A percentile compares a stretch with the other conserved stretches of the same genome.
Conservation (phyloP, 2,329 filamentous ascomycete genomes). For the Talaromyces sp. region DNA sequence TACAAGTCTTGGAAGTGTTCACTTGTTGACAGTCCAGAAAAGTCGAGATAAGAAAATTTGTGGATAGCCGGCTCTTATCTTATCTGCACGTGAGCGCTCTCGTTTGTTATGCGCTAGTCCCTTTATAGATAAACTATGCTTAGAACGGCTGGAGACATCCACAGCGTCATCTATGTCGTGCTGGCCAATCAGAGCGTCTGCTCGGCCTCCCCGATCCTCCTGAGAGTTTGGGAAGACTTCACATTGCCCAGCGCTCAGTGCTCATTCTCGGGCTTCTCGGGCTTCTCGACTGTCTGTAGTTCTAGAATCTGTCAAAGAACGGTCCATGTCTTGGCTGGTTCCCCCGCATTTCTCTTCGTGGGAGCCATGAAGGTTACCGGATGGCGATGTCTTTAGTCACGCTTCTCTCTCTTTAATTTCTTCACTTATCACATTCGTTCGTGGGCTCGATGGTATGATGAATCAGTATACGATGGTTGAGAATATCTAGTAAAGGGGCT, state of each 20-base stretch:
- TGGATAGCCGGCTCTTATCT: slow-evolving; percentile 18
- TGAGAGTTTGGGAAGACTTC: not conserved
- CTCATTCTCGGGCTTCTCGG: too few species aligned
- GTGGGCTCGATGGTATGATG: not conserved
- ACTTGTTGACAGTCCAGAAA: not conserved
- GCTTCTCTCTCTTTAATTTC: not conserved
- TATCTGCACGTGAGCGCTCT: slow-evolving; percentile 16
- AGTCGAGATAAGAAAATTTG: slow-evolving; percentile 17
- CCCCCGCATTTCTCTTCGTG: not conserved
- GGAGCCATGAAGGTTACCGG: not conserved
- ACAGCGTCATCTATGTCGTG: not conserved
- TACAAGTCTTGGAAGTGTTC: not conserved
- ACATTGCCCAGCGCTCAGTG: too few species aligned
- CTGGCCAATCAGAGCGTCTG: not conserved
- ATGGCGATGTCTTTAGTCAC: not conserved
- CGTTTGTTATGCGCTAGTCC: not conserved
- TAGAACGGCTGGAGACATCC: not conserved
- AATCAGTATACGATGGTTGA: not conserved
- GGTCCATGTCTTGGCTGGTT: not conserved
- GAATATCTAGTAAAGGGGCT: not conserved
- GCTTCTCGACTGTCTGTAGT: not conserved
- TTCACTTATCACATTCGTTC: not conserved
- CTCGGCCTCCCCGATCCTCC: not conserved
- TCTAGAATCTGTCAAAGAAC: not conserved
- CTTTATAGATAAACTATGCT: not conserved